Evolutionary conservation across 2,329 filamentous ascomycete species (phyloP), one percentile per base, ranked within the genome.

Genomic region (Cladosporium sphaerospermum): DNA sequence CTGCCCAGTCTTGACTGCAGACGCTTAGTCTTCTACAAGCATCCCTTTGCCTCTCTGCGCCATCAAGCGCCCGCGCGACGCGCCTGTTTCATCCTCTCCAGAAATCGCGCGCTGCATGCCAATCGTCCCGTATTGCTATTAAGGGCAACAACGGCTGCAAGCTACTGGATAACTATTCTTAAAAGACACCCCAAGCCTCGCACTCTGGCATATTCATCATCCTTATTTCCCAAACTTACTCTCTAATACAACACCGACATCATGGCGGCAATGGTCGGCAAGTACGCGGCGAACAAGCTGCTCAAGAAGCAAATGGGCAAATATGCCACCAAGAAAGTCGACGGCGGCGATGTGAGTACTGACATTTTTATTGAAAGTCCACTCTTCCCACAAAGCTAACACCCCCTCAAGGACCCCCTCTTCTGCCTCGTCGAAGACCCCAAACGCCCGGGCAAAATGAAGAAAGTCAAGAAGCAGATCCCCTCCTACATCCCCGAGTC

Each of bases 381-480:
- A 39, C 7, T 14, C 36, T 43, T 18, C 28, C 3, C 14, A 51
- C 16, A 43, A 36, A 16, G 39, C 45, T 46, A 51, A 55, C 34
- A 57, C 18, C 9, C 50, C 57, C 34, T 59, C 54, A 63, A 96
- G 88, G 91, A 97, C 67, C 90, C 91, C 5, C 96, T 90, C 73
- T 95, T 91, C 64, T 89, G 95, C 69, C 78, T 83, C 61, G 83
- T 96, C 34, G 83, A 85, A 18, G 85, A 91, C 40, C 88, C 86
- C 8, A 80, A 83, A 57, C 81, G 76, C 51, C 82, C 84, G 23
- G 83, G 82, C 63, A 95, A 90, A 68, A 77, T 79, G 54, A 92
- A 89, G 76, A 95, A 88, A 71, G 81, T 85, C 67, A 89, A 87
- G 74, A 95, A 95, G 73, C 87, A 89, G 18, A 75, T 91, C 34